Conservation (phyloP, 345 rosid genomes). For the Brassica napus region DNA sequence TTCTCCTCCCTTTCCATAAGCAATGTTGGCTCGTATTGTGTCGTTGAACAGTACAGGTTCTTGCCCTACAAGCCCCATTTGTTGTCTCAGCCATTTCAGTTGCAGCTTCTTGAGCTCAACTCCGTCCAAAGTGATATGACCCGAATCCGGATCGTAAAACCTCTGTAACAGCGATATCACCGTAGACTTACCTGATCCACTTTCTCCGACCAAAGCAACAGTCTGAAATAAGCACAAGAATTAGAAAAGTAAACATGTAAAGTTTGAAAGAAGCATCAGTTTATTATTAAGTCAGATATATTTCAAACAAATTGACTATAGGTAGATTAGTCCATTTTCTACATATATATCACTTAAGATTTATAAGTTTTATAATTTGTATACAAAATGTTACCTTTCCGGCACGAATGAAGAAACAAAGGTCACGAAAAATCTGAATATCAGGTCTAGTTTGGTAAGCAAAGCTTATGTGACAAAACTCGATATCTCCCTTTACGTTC, state of each 20-base stretch:
- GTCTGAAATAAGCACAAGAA: background rate
- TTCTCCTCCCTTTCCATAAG: background rate
- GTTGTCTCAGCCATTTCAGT: background rate
- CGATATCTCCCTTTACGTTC: background rate
- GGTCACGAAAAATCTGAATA: constrained; percentile 55
- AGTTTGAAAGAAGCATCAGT: background rate
- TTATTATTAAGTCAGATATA: background rate
- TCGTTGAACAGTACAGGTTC: background rate
- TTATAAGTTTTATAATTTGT: background rate
- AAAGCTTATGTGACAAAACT: constrained; percentile 42
- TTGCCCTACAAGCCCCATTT: background rate
- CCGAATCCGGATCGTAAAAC: background rate
- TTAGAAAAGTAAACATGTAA: background rate
- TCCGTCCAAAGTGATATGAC: background rate
- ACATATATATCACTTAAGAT: background rate
- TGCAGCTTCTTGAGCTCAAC: background rate
- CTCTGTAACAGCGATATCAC: background rate
- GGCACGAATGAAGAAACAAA: constrained; percentile 48
- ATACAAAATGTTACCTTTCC: constrained; percentile 48
- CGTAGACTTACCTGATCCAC: background rate
- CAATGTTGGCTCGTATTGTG: background rate
- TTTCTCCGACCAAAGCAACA: background rate
- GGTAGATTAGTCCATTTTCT: too few relatives aligned
- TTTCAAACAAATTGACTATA: background rate
- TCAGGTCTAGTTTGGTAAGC: constrained; percentile 63